Conservation (phyloP, 202 grass and related monocot species). For the Zizania palustris region DNA sequence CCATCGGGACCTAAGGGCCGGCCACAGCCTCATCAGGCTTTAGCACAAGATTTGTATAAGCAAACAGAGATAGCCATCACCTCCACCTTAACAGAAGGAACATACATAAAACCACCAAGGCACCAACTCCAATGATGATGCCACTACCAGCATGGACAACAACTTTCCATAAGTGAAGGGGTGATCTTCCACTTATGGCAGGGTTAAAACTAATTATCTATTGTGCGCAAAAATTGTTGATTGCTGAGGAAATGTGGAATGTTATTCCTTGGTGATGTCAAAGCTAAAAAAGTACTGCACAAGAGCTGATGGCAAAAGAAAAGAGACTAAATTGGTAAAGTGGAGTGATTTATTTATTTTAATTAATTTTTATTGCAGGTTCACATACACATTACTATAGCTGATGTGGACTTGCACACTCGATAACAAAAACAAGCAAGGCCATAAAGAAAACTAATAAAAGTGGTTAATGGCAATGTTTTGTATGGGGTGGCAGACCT, state of each 20-base stretch:
- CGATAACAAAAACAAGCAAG: background rate
- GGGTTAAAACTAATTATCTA: background rate
- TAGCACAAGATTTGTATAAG: background rate
- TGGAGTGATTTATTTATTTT: background rate
- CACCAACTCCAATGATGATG: background rate
- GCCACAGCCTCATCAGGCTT: background rate
- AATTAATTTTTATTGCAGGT: background rate
- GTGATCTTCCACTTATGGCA: background rate
- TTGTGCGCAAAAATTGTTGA: background rate
- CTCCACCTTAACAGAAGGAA: too few relatives aligned
- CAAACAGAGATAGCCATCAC: background rate
- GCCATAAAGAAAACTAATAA: background rate
- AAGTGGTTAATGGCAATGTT: background rate
- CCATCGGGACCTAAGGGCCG: background rate
- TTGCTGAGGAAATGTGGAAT: background rate
- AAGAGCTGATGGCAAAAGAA: background rate
- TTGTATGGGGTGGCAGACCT: conserved; percentile 42
- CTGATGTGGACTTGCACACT: background rate
- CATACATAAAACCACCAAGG: too few relatives aligned
- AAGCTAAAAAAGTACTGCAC: background rate
- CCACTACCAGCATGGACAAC: background rate
- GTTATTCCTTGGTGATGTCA: background rate
- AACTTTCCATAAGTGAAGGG: background rate
- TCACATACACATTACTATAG: background rate
- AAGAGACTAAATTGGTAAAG: background rate